Evolutionary conservation across 2,329 filamentous ascomycete species (phyloP).

Genomic region (Stachybotrys chartarum): DNA sequence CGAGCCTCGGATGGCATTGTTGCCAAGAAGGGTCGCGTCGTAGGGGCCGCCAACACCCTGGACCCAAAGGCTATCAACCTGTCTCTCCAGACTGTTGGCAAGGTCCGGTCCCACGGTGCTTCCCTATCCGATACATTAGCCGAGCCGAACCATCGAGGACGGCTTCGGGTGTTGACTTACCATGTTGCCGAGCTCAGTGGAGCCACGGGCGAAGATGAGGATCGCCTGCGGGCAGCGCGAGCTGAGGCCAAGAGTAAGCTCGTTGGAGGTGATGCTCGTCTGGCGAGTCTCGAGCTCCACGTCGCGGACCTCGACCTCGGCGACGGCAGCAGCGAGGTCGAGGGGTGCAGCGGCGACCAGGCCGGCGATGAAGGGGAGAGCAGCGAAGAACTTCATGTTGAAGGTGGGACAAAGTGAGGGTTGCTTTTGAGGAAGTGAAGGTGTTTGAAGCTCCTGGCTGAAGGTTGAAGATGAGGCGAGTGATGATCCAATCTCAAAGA

Average conservation of each 20-base stretch:
- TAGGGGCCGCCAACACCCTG: constrained; percentile 37
- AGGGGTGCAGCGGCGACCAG: constrained; percentile 10
- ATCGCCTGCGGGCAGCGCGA: constrained; percentile 27
- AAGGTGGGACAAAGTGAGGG: neutral
- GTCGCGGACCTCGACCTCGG: constrained; percentile 3
- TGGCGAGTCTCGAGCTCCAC: constrained; percentile 10
- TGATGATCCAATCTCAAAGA: neutral
- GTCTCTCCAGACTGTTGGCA: constrained; percentile 17
- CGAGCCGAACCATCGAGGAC: neutral
- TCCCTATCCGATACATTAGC: constrained; percentile 11
- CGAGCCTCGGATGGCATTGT: constrained; percentile 30
- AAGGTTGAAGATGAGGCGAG: neutral
- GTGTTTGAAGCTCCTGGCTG: neutral
- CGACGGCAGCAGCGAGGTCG: constrained; percentile 2
- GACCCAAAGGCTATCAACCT: constrained; percentile 23
- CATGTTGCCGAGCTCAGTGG: constrained; percentile 31
- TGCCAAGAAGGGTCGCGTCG: constrained; percentile 23
- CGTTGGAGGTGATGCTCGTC: constrained; percentile 11
- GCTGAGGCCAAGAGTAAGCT: constrained; percentile 18
- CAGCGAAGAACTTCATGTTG: constrained; percentile 11
- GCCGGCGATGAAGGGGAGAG: constrained; percentile 4
- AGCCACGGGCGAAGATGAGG: constrained; percentile 32
- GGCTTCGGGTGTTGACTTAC: constrained; percentile 10
- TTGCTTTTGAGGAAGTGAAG: neutral
- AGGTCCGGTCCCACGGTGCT: constrained; percentile 18